These are phyloP conservation scores for Linum trigynum DNA, from an alignment of 345 rosid genomes.

Conservation along the genomic window DNA sequence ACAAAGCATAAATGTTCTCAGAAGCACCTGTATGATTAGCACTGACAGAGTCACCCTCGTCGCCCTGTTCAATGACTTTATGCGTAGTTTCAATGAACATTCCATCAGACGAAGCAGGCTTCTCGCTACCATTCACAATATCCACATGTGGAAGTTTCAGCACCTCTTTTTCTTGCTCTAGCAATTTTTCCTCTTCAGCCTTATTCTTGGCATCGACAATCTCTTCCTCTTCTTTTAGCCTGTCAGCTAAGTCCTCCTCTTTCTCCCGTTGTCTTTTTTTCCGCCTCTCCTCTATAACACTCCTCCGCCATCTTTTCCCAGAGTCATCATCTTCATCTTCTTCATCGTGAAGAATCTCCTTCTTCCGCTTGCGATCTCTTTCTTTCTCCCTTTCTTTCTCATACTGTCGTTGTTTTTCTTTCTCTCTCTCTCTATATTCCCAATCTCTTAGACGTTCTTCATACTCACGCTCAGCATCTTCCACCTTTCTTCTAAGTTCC, in stretches of 20 bases:
- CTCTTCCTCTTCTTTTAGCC: not conserved
- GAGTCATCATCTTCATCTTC: slow-evolving; percentile 75
- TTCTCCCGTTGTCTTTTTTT: slow-evolving; percentile 1
- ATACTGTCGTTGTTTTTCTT: slow-evolving; percentile 31
- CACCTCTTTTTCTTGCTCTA: slow-evolving; percentile 50
- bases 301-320: slow-evolving; percentile 18
- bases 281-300: slow-evolving; percentile 16
- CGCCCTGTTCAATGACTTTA: slow-evolving; percentile 26
- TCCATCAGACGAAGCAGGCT: slow-evolving; percentile 24
- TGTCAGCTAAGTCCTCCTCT: not conserved
- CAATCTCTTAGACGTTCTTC: slow-evolving; percentile 83
- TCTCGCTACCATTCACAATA: slow-evolving; percentile 36
- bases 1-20: not conserved
- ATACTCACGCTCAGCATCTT: slow-evolving; percentile 87
- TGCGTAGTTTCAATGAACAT: slow-evolving; percentile 28
- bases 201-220: not conserved
- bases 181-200: slow-evolving; percentile 24
- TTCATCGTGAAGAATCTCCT: slow-evolving; percentile 73
- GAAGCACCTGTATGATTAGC: slow-evolving; percentile 25
- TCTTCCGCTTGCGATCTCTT: slow-evolving; percentile 33
- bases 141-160: slow-evolving; percentile 43
- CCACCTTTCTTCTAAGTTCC: slow-evolving; percentile 82
- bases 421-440: slow-evolving; percentile 92
- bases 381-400: not conserved
- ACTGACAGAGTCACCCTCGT: slow-evolving; percentile 18